Base-by-base conservation (phyloP, 108 stramenopile genomes). In the Nitzschia putrida region DNA sequence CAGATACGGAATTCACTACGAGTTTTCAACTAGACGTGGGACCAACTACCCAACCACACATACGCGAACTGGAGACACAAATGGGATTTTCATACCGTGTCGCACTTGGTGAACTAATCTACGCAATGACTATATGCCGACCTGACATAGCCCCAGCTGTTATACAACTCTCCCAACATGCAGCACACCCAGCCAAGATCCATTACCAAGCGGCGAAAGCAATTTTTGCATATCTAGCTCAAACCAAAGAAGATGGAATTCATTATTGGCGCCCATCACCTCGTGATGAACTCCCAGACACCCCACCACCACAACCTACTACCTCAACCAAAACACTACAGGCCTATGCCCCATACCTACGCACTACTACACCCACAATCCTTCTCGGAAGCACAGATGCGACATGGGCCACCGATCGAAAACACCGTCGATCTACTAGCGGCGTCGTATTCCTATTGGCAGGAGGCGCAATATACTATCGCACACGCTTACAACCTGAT, bases 391-490 rank as follows among this genome's bases (percentile, higher is more conserved):
- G 18, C 12, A 56, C 14, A 22, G 79, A 83, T 54, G 58, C 79
- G 16, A 66, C 76, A 38, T 78, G 72, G 72, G 83, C 69, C 7
- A 11, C 57, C 0, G 77, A 78, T 45, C 21, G 26, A 8, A 44
- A 41, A 56, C 61, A 57, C 2, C 37, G 81, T 20, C 68, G 74
- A 6, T 79, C 77, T 0, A 29, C 71, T 10, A 61, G 64, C 9
- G 81, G 81, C 0, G 29, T 82, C 8, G 38, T 49, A 4, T 42
- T 78, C 2, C 37, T 57, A 26, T 38, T 82, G 2, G 66, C 64
- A n/a, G 77, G 80, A 8, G 80, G 66, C 12, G 69, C 69, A 11
- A 43, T 78, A 11, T 71, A 50, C 0, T 78, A 67, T 34, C 63
- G 60, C 37, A 75, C 61, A 0, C 29, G 53, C 8, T 13, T 78